Conservation (phyloP, 139 green algal genomes). For the Picochlorum sp. region DNA sequence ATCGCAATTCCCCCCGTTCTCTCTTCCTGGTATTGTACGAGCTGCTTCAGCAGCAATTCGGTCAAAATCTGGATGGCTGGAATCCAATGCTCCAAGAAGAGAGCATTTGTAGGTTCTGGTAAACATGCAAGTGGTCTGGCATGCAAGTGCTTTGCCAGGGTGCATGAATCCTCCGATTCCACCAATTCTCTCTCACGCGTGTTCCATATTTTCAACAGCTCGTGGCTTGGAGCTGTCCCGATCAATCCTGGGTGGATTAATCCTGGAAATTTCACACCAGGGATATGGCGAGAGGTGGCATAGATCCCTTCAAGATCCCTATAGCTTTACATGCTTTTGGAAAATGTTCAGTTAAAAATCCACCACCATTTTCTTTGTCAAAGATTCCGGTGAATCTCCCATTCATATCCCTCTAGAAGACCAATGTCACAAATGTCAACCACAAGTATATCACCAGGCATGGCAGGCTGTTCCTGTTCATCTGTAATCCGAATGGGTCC, state of each 20-base stretch:
- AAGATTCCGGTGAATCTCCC: slow-evolving; percentile 72
- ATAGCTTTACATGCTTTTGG: slow-evolving; percentile 58
- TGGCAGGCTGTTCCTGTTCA: slow-evolving; percentile 31
- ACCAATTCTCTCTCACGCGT: slow-evolving; percentile 47
- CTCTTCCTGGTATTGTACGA: slow-evolving; percentile 59
- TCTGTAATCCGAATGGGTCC: slow-evolving; percentile 50
- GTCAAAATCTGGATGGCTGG: slow-evolving; percentile 29
- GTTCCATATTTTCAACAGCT: slow-evolving; percentile 74
- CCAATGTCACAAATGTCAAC: slow-evolving; percentile 68
- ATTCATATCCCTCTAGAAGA: slow-evolving; percentile 41
- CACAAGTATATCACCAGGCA: slow-evolving; percentile 58
- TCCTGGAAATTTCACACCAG: slow-evolving; percentile 45
- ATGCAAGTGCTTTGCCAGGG: slow-evolving; percentile 42
- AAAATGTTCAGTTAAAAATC: slow-evolving; percentile 71
- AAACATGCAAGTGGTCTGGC: slow-evolving; percentile 56
- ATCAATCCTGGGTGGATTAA: slow-evolving; percentile 41
- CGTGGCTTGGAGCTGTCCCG: slow-evolving; percentile 55
- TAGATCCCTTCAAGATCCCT: slow-evolving; percentile 69
- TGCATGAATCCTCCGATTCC: slow-evolving; percentile 30
- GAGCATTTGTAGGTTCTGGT: slow-evolving; percentile 39
- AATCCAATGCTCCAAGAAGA: slow-evolving; percentile 41
- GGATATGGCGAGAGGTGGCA: slow-evolving; percentile 53
- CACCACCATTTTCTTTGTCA: slow-evolving; percentile 65
- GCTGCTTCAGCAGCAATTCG: slow-evolving; percentile 45
- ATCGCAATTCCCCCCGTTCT: slow-evolving; percentile 72